Evolutionary conservation across 176 grass and related monocot genomes (phyloP).

Genomic region (sorghum (Sorghum bicolor)): Sorghum_bicolor_NCBIv3 NC_012871.2:3174001-3174500

Average conservation of each 20-base stretch:
- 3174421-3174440: slow-evolving; percentile 8
- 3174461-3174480: not conserved
- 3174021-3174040: slow-evolving; percentile 50
- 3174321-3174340: slow-evolving; percentile 65
- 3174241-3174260: not conserved
- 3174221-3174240: not conserved
- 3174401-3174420: slow-evolving; percentile 94
- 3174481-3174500: not conserved
- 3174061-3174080: slow-evolving; percentile 2
- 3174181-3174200: slow-evolving; percentile 22
- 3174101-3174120: slow-evolving; percentile 51
- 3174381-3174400: slow-evolving; percentile 67
- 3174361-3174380: slow-evolving; percentile 96
- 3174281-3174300: not conserved
- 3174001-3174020: slow-evolving; percentile 97
- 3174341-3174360: slow-evolving; percentile 89
- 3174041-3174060: slow-evolving; percentile 42
- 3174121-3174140: slow-evolving; percentile 99
- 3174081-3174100: slow-evolving; percentile 20
- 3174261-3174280: not conserved
- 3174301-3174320: not conserved
- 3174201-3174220: not conserved
- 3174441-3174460: not conserved
- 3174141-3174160: slow-evolving; percentile 84
- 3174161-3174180: slow-evolving; percentile 73